phyloP scores from a whole-genome alignment of 108 stramenopile species.

The Nitzschia sp. region DNA sequence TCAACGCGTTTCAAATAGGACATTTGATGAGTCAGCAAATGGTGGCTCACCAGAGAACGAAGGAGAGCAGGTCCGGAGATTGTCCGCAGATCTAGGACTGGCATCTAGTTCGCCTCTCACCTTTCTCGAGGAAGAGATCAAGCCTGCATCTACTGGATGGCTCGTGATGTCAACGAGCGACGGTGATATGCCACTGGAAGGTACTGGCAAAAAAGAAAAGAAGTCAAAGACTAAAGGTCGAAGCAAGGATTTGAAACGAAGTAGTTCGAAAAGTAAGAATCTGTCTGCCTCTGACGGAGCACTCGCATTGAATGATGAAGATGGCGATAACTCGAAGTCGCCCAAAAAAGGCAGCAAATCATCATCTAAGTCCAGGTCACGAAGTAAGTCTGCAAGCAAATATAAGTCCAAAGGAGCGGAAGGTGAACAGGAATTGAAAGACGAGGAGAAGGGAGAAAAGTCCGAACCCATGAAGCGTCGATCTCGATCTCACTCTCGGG shows the following conservation, averaged over 20 bases:
- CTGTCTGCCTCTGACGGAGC: background rate
- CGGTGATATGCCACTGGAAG: background rate
- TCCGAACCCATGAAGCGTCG: background rate
- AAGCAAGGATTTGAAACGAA: background rate
- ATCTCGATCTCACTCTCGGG: slow-evolving; percentile 1
- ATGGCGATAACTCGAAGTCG: background rate
- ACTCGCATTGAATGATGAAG: background rate
- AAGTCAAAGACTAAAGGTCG: background rate
- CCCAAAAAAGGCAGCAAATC: background rate
- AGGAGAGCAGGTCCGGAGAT: background rate
- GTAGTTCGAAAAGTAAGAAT: background rate
- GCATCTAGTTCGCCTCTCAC: background rate
- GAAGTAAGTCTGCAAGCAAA: background rate
- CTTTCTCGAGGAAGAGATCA: background rate
- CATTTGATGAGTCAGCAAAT: background rate
- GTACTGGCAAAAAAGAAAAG: background rate
- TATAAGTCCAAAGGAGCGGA: background rate
- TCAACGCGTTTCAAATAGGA: background rate
- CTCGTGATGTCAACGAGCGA: background rate
- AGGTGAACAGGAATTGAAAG: background rate
- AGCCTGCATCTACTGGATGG: background rate
- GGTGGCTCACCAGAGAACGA: background rate
- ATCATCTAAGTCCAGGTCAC: slow-evolving; percentile 1
- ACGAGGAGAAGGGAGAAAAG: background rate
- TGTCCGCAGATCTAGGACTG: background rate